Percentiles rank a stretch among this genome's conserved stretches.
These are phyloP conservation scores for Colletotrichum sp. DNA, from an alignment of 2,329 filamentous ascomycete species.

Conservation along the genomic window DNA sequence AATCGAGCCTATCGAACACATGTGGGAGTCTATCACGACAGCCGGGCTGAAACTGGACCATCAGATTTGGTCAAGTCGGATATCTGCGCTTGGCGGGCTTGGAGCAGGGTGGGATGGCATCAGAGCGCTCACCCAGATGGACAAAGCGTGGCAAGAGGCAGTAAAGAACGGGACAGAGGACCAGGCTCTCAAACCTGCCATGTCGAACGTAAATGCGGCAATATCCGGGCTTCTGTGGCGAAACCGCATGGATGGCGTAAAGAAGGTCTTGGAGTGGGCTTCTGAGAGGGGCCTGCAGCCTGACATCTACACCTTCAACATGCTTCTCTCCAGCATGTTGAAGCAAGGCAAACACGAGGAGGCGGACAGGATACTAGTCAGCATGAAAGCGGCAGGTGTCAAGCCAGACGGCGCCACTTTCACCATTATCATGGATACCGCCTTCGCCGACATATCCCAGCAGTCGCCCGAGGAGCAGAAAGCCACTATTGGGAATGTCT, in stretches of 20 bases:
- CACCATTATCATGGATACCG: conserved; percentile 71
- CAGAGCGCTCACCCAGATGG: conserved; percentile 70
- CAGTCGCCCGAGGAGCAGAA: conserved; percentile 55
- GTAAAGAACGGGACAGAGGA: conserved; percentile 29
- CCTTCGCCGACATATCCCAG: conserved; percentile 47
- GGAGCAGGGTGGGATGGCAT: conserved; percentile 63
- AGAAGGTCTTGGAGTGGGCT: conserved; percentile 65
- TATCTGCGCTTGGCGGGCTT: conserved; percentile 67
- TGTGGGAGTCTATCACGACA: conserved; percentile 69
- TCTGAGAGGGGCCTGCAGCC: conserved; percentile 58
- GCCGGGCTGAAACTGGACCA: conserved; percentile 67
- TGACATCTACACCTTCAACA: conserved; percentile 70
- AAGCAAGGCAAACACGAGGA: conserved; percentile 51
- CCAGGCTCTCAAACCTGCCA: conserved; percentile 60
- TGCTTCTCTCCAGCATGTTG: conserved; percentile 67
- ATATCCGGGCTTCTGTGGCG: conserved; percentile 65
- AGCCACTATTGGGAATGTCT: conserved; percentile 55
- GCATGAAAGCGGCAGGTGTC: conserved; percentile 64
- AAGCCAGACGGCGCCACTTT: conserved; percentile 72
- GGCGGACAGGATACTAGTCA: conserved; percentile 56
- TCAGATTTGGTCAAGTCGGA: conserved; percentile 72
- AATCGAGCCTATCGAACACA: conserved; percentile 61
- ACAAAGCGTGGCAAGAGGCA: conserved; percentile 58
- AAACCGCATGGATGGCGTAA: conserved; percentile 52
- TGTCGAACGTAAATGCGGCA: conserved; percentile 72